These are phyloP conservation scores for Talaromyces thailandensis DNA, from an alignment of 495 filamentous ascomycete genomes.

Conservation along the genomic window DNA sequence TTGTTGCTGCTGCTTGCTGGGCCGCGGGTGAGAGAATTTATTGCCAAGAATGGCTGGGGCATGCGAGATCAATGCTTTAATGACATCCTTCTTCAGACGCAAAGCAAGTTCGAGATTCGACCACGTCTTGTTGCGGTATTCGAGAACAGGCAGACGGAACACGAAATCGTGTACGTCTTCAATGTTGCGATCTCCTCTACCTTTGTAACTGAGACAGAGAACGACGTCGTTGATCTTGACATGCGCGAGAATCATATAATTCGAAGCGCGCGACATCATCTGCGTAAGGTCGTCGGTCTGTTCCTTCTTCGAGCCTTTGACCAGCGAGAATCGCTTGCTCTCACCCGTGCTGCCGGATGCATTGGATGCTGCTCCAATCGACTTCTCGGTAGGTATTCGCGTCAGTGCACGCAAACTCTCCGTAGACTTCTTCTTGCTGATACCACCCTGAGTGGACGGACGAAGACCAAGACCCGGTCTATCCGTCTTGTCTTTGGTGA, in stretches of 20 bases:
- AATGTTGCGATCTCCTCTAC: slow-evolving; percentile 86
- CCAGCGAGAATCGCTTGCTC: slow-evolving; percentile 46
- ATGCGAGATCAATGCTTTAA: slow-evolving; percentile 88
- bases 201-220: slow-evolving; percentile 93
- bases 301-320: slow-evolving; percentile 42
- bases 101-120: slow-evolving; percentile 93
- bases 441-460: slow-evolving; percentile 20
- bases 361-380: slow-evolving; percentile 35
- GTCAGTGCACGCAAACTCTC: slow-evolving; percentile 54
- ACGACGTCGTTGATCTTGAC: slow-evolving; percentile 93
- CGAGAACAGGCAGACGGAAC: slow-evolving; percentile 87
- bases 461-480: slow-evolving; percentile 16
- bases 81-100: slow-evolving; percentile 86
- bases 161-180: slow-evolving; percentile 97
- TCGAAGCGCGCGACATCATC: slow-evolving; percentile 92
- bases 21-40: slow-evolving; percentile 84
- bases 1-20: slow-evolving; percentile 65
- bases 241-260: slow-evolving; percentile 94
- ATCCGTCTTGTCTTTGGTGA: slow-evolving; percentile 22
- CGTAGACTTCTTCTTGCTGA: slow-evolving; percentile 54
- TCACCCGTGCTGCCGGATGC: slow-evolving; percentile 46
- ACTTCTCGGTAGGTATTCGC: slow-evolving; percentile 35
- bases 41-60: slow-evolving; percentile 95
- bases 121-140: slow-evolving; percentile 98
- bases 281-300: slow-evolving; percentile 88